Percentiles rank a stretch among this genome's conserved stretches.
phyloP scores from a whole-genome alignment of 768 basidiomycete genomes.

The Boletus vinaceobasis region DNA sequence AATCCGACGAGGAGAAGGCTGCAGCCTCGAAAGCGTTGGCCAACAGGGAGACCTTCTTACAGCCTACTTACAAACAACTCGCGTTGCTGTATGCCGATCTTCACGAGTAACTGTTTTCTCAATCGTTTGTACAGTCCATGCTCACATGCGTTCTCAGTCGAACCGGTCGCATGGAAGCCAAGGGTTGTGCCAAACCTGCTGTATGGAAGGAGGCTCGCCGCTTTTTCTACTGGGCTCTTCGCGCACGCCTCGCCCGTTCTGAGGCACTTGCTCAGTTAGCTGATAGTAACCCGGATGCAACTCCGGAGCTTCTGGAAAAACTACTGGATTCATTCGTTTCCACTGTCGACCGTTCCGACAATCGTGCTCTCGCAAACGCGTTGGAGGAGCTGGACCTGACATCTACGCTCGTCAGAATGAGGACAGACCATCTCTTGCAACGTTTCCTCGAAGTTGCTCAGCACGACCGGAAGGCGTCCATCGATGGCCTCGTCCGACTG shows the following conservation, averaged over 20 bases:
- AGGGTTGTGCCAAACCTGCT: slow-evolving; percentile 84
- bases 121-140: background rate
- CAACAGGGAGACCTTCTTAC: slow-evolving; percentile 73
- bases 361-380: slow-evolving; percentile 57
- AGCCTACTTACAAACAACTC: slow-evolving; percentile 91
- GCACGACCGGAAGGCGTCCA: slow-evolving; percentile 72
- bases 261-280: slow-evolving; percentile 59
- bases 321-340: slow-evolving; percentile 62
- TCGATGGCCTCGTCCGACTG: slow-evolving; percentile 70
- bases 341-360: slow-evolving; percentile 48
- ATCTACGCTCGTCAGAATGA: slow-evolving; percentile 59
- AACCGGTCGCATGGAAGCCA: slow-evolving; percentile 94
- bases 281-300: slow-evolving; percentile 68
- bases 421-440: slow-evolving; percentile 64
- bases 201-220: slow-evolving; percentile 89
- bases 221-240: slow-evolving; percentile 91
- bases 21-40: slow-evolving; percentile 65
- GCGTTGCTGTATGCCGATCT: slow-evolving; percentile 94
- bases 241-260: slow-evolving; percentile 74
- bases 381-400: slow-evolving; percentile 72
- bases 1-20: slow-evolving; percentile 71
- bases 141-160: slow-evolving; percentile 52
- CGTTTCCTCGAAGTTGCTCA: slow-evolving; percentile 65
- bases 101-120: slow-evolving; percentile 69
- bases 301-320: slow-evolving; percentile 61